Conservation (phyloP, 306 rosid species). For the Luffa acutangula region DNA sequence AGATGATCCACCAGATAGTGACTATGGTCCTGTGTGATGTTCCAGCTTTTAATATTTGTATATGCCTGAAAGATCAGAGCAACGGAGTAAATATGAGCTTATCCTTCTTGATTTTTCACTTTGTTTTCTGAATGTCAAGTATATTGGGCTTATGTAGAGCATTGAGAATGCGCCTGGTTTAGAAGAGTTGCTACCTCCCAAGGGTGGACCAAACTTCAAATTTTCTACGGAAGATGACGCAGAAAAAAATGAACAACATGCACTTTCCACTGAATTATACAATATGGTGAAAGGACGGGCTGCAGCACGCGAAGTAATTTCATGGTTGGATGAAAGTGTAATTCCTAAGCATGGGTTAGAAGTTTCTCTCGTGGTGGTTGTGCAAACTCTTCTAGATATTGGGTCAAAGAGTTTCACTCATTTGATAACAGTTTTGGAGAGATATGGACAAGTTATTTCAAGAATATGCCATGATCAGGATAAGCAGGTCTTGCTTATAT, state of each 20-base stretch:
- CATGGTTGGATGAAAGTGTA: constrained; percentile 78
- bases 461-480: constrained; percentile 79
- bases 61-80: neutral
- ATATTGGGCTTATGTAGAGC: constrained; percentile 40
- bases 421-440: constrained; percentile 89
- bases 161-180: constrained; percentile 94
- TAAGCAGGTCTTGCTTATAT: constrained; percentile 77
- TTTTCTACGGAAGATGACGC: constrained; percentile 44
- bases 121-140: constrained; percentile 12
- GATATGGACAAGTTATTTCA: constrained; percentile 82
- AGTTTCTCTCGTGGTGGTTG: constrained; percentile 59
- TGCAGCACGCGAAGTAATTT: constrained; percentile 71
- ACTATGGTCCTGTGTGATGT: neutral
- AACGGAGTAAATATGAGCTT: neutral
- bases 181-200: constrained; percentile 92
- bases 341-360: constrained; percentile 72
- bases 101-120: neutral
- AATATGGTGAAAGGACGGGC: constrained; percentile 81
- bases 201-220: constrained; percentile 67
- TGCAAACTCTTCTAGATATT: constrained; percentile 82
- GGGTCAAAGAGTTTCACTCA: constrained; percentile 98
- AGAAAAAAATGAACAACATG: constrained; percentile 43
- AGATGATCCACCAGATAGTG: neutral
- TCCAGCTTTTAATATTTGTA: neutral
- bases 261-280: constrained; percentile 62